phyloP scores from a whole-genome alignment of 192 early-diverging fungal genomes.

The Phlyctochytrium planicorne region DNA sequence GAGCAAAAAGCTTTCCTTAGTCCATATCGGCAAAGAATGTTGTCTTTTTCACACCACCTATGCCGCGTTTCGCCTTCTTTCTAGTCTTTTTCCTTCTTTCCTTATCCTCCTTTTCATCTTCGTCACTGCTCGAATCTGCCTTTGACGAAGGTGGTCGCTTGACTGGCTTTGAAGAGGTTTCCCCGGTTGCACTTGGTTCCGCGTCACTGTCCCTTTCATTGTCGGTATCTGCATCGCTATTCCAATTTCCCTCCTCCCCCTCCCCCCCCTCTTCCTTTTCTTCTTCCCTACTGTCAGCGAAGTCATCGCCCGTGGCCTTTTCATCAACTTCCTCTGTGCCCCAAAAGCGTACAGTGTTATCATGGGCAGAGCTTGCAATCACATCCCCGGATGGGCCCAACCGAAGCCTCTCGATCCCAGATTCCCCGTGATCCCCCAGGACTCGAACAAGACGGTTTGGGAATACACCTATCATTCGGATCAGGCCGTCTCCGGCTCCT shows the following conservation, averaged over 20 bases:
- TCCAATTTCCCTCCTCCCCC: constrained; percentile 56
- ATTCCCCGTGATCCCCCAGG: constrained; percentile 83
- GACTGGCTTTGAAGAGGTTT: constrained; percentile 11
- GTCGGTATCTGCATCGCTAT: constrained; percentile 63
- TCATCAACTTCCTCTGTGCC: constrained; percentile 51
- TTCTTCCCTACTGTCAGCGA: too few species aligned
- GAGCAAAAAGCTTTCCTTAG: not conserved
- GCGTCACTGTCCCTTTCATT: constrained; percentile 4
- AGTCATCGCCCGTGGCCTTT: constrained; percentile 42
- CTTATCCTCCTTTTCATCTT: constrained; percentile 15
- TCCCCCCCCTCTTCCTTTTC: too few species aligned
- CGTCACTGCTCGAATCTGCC: constrained; percentile 22
- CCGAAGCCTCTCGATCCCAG: constrained; percentile 84
- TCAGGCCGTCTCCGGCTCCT: constrained; percentile 89
- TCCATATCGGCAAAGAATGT: not conserved
- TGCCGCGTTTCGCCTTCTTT: constrained; percentile 14
- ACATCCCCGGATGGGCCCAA: constrained; percentile 70
- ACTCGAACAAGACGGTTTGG: constrained; percentile 92
- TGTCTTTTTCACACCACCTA: not conserved
- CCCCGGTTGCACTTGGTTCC: constrained; percentile 1
- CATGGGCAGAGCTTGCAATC: constrained; percentile 83
- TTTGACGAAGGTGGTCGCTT: constrained; percentile 1
- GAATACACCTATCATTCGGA: constrained; percentile 76
- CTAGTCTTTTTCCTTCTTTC: constrained; percentile 40
- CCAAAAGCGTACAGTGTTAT: constrained; percentile 87